A percentile compares a stretch with the other conserved stretches of the same genome.
Evolutionary conservation across 352 stramenopile genomes (phyloP).

Genomic region (Pythium folliculosum): DNA sequence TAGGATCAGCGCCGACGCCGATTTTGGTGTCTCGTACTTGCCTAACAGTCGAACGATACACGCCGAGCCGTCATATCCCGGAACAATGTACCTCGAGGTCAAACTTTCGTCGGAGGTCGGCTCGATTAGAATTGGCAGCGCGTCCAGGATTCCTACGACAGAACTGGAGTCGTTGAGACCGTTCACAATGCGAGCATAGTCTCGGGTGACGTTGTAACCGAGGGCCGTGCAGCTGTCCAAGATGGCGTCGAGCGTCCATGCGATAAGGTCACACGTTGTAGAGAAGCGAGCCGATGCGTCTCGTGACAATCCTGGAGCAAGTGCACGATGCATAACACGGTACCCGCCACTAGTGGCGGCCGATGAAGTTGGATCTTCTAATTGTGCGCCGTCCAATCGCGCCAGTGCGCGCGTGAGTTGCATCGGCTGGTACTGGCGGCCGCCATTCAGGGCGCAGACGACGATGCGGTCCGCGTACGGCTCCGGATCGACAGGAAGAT

Average conservation of each 20-base stretch:
- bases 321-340: neutral
- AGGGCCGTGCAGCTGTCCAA: constrained; percentile 30
- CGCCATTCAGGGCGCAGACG: constrained; percentile 13
- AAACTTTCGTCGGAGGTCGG: constrained; percentile 28
- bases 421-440: constrained; percentile 20
- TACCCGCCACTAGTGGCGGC: neutral
- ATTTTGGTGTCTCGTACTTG: constrained; percentile 18
- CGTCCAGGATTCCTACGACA: constrained; percentile 17
- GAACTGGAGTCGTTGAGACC: constrained; percentile 22
- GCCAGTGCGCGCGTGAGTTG: neutral
- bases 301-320: too few relatives aligned
- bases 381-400: neutral
- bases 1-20: constrained; percentile 15
- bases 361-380: neutral
- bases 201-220: constrained; percentile 34
- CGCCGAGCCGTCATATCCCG: constrained; percentile 30
- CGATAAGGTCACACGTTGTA: constrained; percentile 23
- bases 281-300: neutral
- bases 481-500: constrained; percentile 8
- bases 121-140: constrained; percentile 35
- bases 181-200: constrained; percentile 33
- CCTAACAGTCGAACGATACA: constrained; percentile 34
- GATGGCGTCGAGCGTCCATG: constrained; percentile 31
- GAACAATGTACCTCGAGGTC: constrained; percentile 25
- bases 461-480: constrained; percentile 15